Conservation (phyloP, 1,284 basidiomycete genomes). For the Microbotryum violaceum region DNA sequence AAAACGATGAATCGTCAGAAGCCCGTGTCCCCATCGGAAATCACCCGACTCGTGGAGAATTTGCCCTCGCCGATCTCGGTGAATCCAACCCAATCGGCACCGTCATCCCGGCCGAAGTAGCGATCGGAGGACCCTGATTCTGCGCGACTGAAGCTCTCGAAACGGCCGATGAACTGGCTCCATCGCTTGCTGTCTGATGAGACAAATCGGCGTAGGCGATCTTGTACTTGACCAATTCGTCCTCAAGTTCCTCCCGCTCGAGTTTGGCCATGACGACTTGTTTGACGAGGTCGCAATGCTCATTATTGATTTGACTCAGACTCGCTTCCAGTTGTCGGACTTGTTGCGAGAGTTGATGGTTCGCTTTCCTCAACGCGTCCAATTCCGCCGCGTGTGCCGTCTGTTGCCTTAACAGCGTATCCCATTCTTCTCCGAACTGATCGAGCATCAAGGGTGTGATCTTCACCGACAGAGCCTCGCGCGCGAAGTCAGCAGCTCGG, state of each 20-base stretch:
- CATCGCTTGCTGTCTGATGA: slow-evolving; percentile 4
- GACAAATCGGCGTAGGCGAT: slow-evolving; percentile 28
- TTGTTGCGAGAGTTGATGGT: slow-evolving; percentile 66
- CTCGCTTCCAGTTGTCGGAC: slow-evolving; percentile 73
- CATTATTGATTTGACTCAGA: slow-evolving; percentile 66
- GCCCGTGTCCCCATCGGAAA: no score
- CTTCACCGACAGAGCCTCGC: slow-evolving; percentile 68
- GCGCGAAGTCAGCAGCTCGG: slow-evolving; percentile 69
- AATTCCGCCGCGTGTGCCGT: slow-evolving; percentile 73
- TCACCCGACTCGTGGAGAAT: no score
- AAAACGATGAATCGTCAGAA: no score
- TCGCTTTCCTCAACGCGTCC: slow-evolving; percentile 67
- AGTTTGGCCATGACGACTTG: slow-evolving; percentile 79
- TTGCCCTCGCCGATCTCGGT: no score
- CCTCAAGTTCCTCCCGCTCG: slow-evolving; percentile 80
- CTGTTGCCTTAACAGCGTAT: slow-evolving; percentile 58
- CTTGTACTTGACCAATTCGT: slow-evolving; percentile 68
- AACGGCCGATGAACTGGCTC: not conserved
- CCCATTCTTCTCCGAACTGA: slow-evolving; percentile 76
- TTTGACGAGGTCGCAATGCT: slow-evolving; percentile 63
- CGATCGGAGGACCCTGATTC: no score
- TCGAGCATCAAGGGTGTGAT: slow-evolving; percentile 54
- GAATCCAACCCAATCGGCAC: no score
- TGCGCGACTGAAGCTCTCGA: not conserved
- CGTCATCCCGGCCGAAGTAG: no score